Evolutionary conservation across 2,329 filamentous ascomycete species (phyloP), one percentile per base, ranked within the genome.

Genomic region (Lachnellula arida): DNA sequence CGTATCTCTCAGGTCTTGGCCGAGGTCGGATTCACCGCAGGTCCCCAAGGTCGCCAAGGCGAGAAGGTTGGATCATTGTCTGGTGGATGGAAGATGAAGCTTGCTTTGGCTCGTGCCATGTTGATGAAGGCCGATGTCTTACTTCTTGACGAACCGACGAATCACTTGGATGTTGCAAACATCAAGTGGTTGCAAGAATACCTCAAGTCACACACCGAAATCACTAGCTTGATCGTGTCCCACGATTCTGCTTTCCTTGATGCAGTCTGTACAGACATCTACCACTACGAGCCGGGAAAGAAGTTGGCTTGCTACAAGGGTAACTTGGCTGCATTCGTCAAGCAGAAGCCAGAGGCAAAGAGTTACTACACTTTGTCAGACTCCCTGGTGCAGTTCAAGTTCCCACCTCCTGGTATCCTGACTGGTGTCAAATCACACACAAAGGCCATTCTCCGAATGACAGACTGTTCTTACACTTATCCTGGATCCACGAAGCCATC

Each of bases 31-130:
- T 99, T 99, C 76, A 95, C 89, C 22, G 75, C 89, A 59, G 93
- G 93, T 2, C 91, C 91, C 0, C 89, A 94, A 63, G 94, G 93
- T 57, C 85, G 91, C 58, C 94, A 97, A 74, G 81, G 86, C 5
- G 85, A 97, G 71, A 89, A 88, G 67, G 94, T 99, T 57, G 94
- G 94, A 65, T 97, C 42, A 5, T 32, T 32, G 28, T 97, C 94
- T 44, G 94, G 94, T 75, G 94, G 94, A 71, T 99, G 94, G 94
- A 97, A 97, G 83, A 99, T 99, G 94, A 99, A 99, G 85, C 78
- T 99, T 59, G 94, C 94, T 63, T 76, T 99, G 73, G 94, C 94
- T 51, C 85, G 94, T 68, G 94, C 94, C 62, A 97, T 99, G 92
- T 81, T 99, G 68, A 89, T 94, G 80, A 89, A 87, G 70, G 93